A percentile compares a stretch with the other conserved stretches of the same genome.
Conservation (phyloP, 371 early-diverging fungal species). For the Mortierella sp. region DNA sequence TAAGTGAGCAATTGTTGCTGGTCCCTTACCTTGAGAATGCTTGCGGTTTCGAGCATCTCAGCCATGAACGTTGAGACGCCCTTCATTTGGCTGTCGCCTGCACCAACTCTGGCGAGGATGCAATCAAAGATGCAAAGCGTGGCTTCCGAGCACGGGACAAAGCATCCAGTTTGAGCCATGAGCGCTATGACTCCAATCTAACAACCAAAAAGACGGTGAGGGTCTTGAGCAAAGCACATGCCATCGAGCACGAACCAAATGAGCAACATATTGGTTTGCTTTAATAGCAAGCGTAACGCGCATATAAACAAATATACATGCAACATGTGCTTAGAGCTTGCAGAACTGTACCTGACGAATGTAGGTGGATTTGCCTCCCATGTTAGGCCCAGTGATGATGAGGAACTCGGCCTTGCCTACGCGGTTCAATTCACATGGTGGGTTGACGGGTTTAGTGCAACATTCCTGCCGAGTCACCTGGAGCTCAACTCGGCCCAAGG, state of each 20-base stretch:
- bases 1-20: conserved; percentile 1
- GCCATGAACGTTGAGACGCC: conserved; percentile 99
- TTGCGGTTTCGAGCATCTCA: conserved; percentile 98
- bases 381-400: conserved; percentile 96
- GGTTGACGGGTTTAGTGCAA: too few species aligned
- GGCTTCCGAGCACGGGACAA: conserved; percentile 94
- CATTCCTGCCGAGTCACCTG: too few species aligned
- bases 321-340: conserved; percentile 4
- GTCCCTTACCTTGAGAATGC: conserved; percentile 88
- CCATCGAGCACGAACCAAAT: conserved; percentile 15
- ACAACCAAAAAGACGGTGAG: conserved; percentile 1
- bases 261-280: conserved; percentile 11
- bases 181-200: conserved; percentile 91
- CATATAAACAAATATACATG: conserved; percentile 1
- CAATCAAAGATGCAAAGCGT: conserved; percentile 88
- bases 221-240: conserved; percentile 9
- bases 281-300: too few species aligned
- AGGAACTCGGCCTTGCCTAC: conserved; percentile 71
- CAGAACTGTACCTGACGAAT: conserved; percentile 81
- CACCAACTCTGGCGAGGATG: conserved; percentile 96
- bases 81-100: conserved; percentile 93
- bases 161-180: conserved; percentile 98
- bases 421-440: background rate
- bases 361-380: conserved; percentile 97
- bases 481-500: too few species aligned